phyloP scores from a whole-genome alignment of 495 filamentous ascomycete genomes.

The Aspergillus nidulans region DNA sequence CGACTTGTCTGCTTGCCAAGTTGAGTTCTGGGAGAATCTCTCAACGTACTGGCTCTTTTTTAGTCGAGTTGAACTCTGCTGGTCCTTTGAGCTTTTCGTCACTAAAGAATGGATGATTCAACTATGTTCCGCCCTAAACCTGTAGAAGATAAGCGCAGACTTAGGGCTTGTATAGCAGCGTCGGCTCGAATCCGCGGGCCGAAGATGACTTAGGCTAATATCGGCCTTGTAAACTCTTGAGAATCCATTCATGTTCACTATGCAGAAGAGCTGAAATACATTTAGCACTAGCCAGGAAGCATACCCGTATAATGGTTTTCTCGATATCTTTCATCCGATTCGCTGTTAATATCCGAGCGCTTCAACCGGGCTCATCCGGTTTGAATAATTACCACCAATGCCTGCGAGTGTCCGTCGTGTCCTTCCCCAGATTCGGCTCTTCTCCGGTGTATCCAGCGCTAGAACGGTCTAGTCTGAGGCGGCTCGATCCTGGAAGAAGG shows the following conservation, averaged over 20 bases:
- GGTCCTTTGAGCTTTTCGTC: too few species aligned
- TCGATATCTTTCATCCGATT: slow-evolving; percentile 5
- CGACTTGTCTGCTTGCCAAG: too few species aligned
- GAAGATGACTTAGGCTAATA: background rate
- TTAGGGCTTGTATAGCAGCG: background rate
- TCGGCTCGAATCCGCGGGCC: too few species aligned
- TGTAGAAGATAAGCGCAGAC: too few species aligned
- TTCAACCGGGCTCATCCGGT: background rate
- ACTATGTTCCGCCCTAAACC: too few species aligned
- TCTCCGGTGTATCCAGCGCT: background rate
- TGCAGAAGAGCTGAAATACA: background rate
- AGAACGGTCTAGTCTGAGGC: background rate
- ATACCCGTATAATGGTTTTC: too few species aligned
- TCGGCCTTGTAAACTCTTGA: background rate
- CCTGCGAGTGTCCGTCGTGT: background rate
- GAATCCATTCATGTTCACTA: too few species aligned
- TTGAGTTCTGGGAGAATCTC: too few species aligned
- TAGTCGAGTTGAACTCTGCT: too few species aligned
- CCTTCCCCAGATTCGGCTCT: background rate
- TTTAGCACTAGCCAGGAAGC: too few species aligned
- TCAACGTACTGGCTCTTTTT: too few species aligned
- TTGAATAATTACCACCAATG: slow-evolving; percentile 12
- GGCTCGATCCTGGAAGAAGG: background rate
- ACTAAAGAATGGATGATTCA: too few species aligned
- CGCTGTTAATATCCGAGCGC: slow-evolving; percentile 3